phyloP scores from a whole-genome alignment of 1,139 yeast genomes.

The Debaryomyces psychrophilus region DNA sequence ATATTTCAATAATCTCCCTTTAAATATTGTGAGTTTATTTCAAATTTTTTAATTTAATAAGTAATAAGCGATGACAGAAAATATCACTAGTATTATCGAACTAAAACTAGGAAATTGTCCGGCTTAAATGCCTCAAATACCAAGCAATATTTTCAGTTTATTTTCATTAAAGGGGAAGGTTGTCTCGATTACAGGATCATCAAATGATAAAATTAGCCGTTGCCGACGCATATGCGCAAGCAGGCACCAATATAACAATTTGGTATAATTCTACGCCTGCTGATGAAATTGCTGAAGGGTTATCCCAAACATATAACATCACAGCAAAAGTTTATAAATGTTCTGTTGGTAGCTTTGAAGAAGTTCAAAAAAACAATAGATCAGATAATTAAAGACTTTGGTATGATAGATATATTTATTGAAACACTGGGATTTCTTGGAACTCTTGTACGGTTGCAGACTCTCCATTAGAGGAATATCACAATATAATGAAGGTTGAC shows the following conservation, averaged over 20 bases:
- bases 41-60: not conserved
- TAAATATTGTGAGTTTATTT: not conserved
- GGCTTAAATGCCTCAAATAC: slow-evolving; percentile 30
- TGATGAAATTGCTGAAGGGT: slow-evolving; percentile 57
- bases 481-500: slow-evolving; percentile 68
- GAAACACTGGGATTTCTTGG: slow-evolving; percentile 93
- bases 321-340: slow-evolving; percentile 73
- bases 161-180: slow-evolving; percentile 80
- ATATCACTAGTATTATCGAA: not conserved
- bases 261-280: slow-evolving; percentile 67
- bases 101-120: slow-evolving; percentile 31
- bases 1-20: not conserved
- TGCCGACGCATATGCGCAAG: slow-evolving; percentile 86
- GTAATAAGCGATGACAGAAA: not conserved
- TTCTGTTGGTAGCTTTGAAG: slow-evolving; percentile 59
- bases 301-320: slow-evolving; percentile 66
- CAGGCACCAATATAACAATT: slow-evolving; percentile 87
- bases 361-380: slow-evolving; percentile 59
- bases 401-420: slow-evolving; percentile 78
- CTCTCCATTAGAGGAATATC: slow-evolving; percentile 56
- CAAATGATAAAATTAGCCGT: slow-evolving; percentile 87
- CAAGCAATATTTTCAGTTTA: slow-evolving; percentile 44
- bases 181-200: slow-evolving; percentile 84
- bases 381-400: slow-evolving; percentile 69
- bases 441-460: slow-evolving; percentile 70